Evolutionary conservation across 371 early-diverging fungal genomes (phyloP).

Genomic region (Paraphysoderma sedebokerense): DNA sequence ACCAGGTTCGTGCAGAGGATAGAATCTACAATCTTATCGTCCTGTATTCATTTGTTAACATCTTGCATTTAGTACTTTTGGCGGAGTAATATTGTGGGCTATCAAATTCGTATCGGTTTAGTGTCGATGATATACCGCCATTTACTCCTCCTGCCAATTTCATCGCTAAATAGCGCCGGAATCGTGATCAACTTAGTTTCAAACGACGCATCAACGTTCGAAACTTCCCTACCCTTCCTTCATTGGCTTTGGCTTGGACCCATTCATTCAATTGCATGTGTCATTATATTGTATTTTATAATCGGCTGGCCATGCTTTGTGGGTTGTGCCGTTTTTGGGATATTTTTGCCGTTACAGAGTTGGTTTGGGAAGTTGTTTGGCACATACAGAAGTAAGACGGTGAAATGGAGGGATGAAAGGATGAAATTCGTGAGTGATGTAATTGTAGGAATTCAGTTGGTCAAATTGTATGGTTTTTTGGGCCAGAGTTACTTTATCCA

Average conservation of each 20-base stretch:
- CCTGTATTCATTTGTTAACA: too few species aligned
- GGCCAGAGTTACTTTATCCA: too few species aligned
- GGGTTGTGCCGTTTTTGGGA: not conserved
- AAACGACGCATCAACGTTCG: conserved; percentile 11
- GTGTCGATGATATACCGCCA: too few species aligned
- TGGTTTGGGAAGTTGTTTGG: not conserved
- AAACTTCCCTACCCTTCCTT: conserved; percentile 4
- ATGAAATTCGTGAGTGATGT: conserved; percentile 19
- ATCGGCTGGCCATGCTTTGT: conserved; percentile 4
- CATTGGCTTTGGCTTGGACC: conserved; percentile 13
- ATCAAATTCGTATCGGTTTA: too few species aligned
- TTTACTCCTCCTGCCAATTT: too few species aligned
- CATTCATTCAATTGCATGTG: conserved; percentile 6
- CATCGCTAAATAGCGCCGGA: too few species aligned
- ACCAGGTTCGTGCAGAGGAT: too few species aligned
- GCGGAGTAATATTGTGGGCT: too few species aligned
- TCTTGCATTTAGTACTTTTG: too few species aligned
- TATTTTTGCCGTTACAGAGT: not conserved
- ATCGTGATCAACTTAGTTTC: conserved; percentile 14
- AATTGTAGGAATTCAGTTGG: conserved; percentile 20
- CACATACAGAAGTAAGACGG: conserved; percentile 9
- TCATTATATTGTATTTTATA: conserved; percentile 5
- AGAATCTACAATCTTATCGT: too few species aligned
- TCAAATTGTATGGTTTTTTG: conserved; percentile 2
- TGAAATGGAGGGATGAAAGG: conserved; percentile 18